Percentiles rank a stretch among this genome's conserved stretches.
These are phyloP conservation scores for Porcisia hertigi DNA, from an alignment of 208 protist species.

Conservation along the genomic window DNA sequence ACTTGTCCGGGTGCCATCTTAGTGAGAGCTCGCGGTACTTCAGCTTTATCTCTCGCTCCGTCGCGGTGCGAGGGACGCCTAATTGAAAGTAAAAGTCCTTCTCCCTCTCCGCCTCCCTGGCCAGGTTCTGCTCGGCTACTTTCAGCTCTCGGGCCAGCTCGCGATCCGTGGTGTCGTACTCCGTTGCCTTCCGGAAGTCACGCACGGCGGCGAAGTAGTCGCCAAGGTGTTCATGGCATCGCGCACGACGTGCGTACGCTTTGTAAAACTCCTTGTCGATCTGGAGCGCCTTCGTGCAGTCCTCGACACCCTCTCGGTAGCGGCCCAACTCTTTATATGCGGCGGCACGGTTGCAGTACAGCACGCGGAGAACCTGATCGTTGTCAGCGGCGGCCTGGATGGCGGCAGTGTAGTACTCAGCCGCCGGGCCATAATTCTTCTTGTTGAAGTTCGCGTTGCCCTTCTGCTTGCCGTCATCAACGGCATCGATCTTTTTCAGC, in stretches of 20 bases:
- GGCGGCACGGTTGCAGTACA: slow-evolving; percentile 92
- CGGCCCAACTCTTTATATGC: slow-evolving; percentile 87
- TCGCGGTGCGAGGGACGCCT: slow-evolving; percentile 64
- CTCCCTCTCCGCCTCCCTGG: slow-evolving; percentile 80
- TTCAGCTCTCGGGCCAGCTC: slow-evolving; percentile 77
- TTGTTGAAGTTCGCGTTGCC: slow-evolving; percentile 83
- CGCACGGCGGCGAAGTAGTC: slow-evolving; percentile 80
- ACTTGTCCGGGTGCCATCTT: slow-evolving; percentile 92
- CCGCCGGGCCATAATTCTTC: slow-evolving; percentile 73
- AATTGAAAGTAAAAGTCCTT: slow-evolving; percentile 91
- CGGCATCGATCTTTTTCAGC: slow-evolving; percentile 62
- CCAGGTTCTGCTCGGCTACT: slow-evolving; percentile 60
- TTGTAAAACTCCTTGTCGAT: slow-evolving; percentile 88
- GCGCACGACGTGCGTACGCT: slow-evolving; percentile 87
- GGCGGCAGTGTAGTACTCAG: slow-evolving; percentile 78
- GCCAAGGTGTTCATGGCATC: slow-evolving; percentile 81
- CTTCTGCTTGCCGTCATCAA: slow-evolving; percentile 89
- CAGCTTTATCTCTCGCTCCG: slow-evolving; percentile 80
- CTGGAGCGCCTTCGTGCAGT: slow-evolving; percentile 86
- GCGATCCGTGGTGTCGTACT: slow-evolving; percentile 67
- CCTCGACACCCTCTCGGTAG: slow-evolving; percentile 86
- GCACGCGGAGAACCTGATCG: slow-evolving; percentile 83
- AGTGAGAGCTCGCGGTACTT: slow-evolving; percentile 91
- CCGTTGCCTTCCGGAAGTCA: slow-evolving; percentile 85
- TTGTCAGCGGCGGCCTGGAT: slow-evolving; percentile 70